Evolutionary conservation across 1,284 basidiomycete genomes (phyloP).

Genomic region (Tilletia indica): DNA sequence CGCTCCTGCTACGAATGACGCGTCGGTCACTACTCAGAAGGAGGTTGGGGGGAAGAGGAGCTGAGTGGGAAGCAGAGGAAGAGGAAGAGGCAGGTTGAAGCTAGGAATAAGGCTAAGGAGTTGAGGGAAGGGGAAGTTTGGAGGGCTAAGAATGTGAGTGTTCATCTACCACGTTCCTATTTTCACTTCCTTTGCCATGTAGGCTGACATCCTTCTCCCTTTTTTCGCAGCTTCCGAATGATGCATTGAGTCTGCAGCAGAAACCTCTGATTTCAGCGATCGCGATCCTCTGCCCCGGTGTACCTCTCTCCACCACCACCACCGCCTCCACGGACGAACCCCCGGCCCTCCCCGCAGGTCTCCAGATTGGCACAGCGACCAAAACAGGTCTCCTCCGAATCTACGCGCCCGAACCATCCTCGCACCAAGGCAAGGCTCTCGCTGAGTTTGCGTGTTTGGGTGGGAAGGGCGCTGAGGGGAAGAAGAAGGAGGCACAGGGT

Average conservation of each 20-base stretch:
- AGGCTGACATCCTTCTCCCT: not conserved
- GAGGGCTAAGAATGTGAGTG: conserved; percentile 40
- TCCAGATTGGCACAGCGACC: conserved; percentile 32
- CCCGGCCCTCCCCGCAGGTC: conserved; percentile 12
- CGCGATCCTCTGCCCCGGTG: conserved; percentile 24
- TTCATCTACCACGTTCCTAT: not conserved
- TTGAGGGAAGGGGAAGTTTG: conserved; percentile 43
- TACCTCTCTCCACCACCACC: no score
- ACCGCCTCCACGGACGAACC: not conserved
- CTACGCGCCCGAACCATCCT: conserved; percentile 27
- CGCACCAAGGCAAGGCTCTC: conserved; percentile 30
- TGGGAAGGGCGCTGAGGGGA: not conserved
- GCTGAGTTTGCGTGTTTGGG: conserved; percentile 3
- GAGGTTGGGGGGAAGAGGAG: conserved; percentile 19
- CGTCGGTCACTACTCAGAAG: no score
- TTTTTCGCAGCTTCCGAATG: conserved; percentile 36
- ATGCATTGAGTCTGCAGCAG: conserved; percentile 38
- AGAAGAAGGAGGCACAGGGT: conserved; percentile 2
- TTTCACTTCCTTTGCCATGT: not conserved
- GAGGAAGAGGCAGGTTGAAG: conserved; percentile 40
- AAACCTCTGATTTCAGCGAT: conserved; percentile 38
- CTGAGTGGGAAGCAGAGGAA: conserved; percentile 38
- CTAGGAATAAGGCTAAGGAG: conserved; percentile 36
- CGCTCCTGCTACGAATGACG: conserved; percentile 9
- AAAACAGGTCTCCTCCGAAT: conserved; percentile 38